These are phyloP conservation scores for Symbiodinium natans DNA, from an alignment of 73 alveolate genomes.

Conservation along the genomic window DNA sequence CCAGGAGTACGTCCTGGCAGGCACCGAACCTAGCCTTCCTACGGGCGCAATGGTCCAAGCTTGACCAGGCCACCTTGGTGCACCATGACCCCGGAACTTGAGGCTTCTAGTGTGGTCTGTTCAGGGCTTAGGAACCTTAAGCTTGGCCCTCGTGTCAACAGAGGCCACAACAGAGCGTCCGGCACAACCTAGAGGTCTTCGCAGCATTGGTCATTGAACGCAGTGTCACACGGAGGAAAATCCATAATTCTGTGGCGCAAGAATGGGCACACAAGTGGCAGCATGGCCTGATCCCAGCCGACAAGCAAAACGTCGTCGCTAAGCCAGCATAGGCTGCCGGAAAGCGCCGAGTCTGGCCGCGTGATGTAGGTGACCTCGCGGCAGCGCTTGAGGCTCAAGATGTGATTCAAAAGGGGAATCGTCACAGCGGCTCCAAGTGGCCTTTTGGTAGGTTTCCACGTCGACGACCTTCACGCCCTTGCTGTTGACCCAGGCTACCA, in stretches of 20 bases:
- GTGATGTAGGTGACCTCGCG: constrained; percentile 64
- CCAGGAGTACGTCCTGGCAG: not conserved
- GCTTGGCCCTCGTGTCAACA: too few species aligned
- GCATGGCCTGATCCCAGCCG: constrained; percentile 73
- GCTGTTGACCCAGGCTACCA: constrained; percentile 87
- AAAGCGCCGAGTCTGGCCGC: not conserved
- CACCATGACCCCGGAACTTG: too few species aligned
- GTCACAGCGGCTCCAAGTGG: not conserved
- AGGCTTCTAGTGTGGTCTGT: too few species aligned
- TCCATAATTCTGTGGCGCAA: not conserved
- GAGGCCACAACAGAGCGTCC: not conserved
- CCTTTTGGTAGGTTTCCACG: constrained; percentile 74
- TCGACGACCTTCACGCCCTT: constrained; percentile 87
- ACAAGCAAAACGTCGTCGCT: constrained; percentile 61
- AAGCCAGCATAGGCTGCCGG: constrained; percentile 53
- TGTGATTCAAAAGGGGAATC: too few species aligned
- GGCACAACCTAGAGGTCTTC: not conserved
- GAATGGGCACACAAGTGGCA: not conserved
- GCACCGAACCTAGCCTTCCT: not conserved
- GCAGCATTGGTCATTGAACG: not conserved
- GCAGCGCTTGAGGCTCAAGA: not conserved
- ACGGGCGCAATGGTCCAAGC: too few species aligned
- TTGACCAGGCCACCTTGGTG: too few species aligned
- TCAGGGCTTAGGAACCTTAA: too few species aligned
- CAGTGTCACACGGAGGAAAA: not conserved